These are phyloP conservation scores for Daldinia childiae DNA, from an alignment of 495 filamentous ascomycete species.

Conservation along the genomic window DNA sequence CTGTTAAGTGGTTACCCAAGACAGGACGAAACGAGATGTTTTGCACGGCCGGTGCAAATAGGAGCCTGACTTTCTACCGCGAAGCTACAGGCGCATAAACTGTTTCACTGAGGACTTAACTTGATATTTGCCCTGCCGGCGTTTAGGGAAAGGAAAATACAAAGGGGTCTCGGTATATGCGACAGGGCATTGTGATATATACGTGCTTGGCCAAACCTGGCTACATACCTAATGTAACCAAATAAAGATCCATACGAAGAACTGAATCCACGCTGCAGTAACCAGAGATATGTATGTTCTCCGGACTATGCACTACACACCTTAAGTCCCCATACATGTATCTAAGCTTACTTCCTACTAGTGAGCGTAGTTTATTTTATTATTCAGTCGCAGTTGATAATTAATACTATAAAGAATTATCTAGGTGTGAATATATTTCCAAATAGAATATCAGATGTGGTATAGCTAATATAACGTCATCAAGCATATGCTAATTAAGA, in stretches of 20 bases:
- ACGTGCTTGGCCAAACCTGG: constrained; percentile 10
- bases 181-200: not conserved
- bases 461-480: not conserved
- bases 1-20: constrained; percentile 88
- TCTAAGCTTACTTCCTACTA: not conserved
- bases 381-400: not conserved
- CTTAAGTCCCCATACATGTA: not conserved
- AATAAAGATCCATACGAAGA: not conserved
- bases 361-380: not conserved
- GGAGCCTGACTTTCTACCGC: constrained; percentile 86
- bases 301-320: not conserved
- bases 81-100: constrained; percentile 81
- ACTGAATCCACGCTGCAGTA: not conserved
- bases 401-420: not conserved
- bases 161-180: constrained; percentile 30
- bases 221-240: not conserved
- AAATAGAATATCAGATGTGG: not conserved
- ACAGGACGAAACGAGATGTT: constrained; percentile 78
- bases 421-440: not conserved
- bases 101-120: not conserved
- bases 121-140: constrained; percentile 25
- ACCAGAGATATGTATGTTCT: not conserved
- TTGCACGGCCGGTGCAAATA: constrained; percentile 81
- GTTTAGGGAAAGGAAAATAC: constrained; percentile 40
- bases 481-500: too few relatives aligned